Conservation (phyloP, 2,329 filamentous ascomycete species). For the Ceratocystis alfenasii region DNA sequence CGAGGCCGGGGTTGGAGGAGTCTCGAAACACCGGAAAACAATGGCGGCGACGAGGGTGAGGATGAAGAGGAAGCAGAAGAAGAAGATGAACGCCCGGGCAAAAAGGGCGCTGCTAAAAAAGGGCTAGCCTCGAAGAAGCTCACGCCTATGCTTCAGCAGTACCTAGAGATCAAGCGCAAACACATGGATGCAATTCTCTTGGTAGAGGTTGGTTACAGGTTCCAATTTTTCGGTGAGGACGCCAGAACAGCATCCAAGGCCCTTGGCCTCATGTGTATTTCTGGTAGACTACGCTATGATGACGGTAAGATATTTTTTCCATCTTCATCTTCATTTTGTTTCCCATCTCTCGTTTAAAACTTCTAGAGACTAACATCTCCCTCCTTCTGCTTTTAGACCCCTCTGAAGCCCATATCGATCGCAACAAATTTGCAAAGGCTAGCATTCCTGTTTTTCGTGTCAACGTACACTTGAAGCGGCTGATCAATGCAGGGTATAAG, state of each 20-base stretch:
- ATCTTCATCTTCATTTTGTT: slow-evolving; percentile 20
- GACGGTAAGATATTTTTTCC: slow-evolving; percentile 47
- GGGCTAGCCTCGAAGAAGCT: slow-evolving; percentile 45
- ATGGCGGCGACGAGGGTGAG: slow-evolving; percentile 39
- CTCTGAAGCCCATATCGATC: slow-evolving; percentile 81
- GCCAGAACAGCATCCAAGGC: slow-evolving; percentile 80
- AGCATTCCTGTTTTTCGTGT: slow-evolving; percentile 89
- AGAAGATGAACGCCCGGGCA: slow-evolving; percentile 39
- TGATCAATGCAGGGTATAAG: slow-evolving; percentile 87
- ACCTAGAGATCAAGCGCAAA: slow-evolving; percentile 85
- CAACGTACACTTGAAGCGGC: slow-evolving; percentile 83
- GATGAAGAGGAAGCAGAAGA: slow-evolving; percentile 45
- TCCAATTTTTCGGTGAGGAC: slow-evolving; percentile 92
- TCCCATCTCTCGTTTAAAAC: neutral
- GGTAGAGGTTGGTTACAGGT: slow-evolving; percentile 96
- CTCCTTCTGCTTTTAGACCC: slow-evolving; percentile 41
- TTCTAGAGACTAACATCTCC: slow-evolving; percentile 17
- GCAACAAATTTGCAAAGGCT: slow-evolving; percentile 67
- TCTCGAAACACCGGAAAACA: slow-evolving; percentile 41
- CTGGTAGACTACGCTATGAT: slow-evolving; percentile 87
- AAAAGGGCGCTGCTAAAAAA: slow-evolving; percentile 43
- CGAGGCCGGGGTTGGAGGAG: slow-evolving; percentile 45
- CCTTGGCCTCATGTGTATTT: slow-evolving; percentile 90
- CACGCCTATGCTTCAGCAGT: slow-evolving; percentile 87
- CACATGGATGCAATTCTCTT: slow-evolving; percentile 83